Evolutionary conservation across 1,284 basidiomycete genomes (phyloP).

Genomic region (Sphagnurus paluster): DNA sequence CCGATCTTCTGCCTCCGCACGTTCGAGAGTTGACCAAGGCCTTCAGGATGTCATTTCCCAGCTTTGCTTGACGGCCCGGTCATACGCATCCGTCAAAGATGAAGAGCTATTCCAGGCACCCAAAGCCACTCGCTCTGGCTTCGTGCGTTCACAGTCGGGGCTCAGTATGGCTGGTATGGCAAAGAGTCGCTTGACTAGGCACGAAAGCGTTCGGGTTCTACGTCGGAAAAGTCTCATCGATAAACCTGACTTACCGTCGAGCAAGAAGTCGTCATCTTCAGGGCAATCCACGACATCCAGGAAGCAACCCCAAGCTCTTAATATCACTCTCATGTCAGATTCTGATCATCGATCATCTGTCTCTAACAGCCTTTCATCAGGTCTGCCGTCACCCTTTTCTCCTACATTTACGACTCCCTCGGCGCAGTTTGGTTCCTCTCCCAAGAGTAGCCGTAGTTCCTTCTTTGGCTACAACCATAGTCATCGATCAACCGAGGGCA

Average conservation of each 20-base stretch:
- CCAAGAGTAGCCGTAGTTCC: slow-evolving; percentile 33
- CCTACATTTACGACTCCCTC: slow-evolving; percentile 45
- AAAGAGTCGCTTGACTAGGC: slow-evolving; percentile 57
- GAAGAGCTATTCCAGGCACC: slow-evolving; percentile 64
- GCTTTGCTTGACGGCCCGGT: slow-evolving; percentile 58
- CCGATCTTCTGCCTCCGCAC: slow-evolving; percentile 66
- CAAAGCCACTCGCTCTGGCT: slow-evolving; percentile 39
- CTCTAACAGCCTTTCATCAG: slow-evolving; percentile 11
- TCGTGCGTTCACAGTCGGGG: slow-evolving; percentile 47
- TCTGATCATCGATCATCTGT: slow-evolving; percentile 15
- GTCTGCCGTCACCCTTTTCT: slow-evolving; percentile 47
- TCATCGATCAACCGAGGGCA: slow-evolving; percentile 9
- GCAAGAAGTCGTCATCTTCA: slow-evolving; percentile 24
- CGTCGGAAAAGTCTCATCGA: slow-evolving; percentile 49
- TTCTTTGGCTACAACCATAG: slow-evolving; percentile 17
- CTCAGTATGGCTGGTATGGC: slow-evolving; percentile 58
- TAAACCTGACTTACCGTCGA: slow-evolving; percentile 21
- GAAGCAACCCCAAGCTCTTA: slow-evolving; percentile 46
- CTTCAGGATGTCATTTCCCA: slow-evolving; percentile 71
- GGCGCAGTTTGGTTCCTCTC: slow-evolving; percentile 26
- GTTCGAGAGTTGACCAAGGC: slow-evolving; percentile 67
- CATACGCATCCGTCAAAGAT: slow-evolving; percentile 58
- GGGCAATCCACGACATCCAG: slow-evolving; percentile 34
- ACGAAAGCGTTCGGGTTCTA: slow-evolving; percentile 66
- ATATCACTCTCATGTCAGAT: slow-evolving; percentile 36